Evolutionary conservation across 768 basidiomycete genomes (phyloP).

Genomic region (Hericium erinaceus): DNA sequence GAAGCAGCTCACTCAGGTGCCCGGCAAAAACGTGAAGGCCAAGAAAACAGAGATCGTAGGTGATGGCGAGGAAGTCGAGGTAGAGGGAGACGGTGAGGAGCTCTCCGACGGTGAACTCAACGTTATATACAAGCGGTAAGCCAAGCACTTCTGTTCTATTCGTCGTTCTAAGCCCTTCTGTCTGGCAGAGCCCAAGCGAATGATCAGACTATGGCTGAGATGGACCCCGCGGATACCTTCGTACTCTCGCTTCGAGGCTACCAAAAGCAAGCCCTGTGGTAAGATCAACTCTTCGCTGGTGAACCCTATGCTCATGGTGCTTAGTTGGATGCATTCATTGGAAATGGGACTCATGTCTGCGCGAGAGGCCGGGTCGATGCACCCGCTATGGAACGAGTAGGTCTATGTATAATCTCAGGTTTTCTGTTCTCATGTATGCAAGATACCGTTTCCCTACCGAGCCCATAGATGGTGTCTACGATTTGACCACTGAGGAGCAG

Average conservation of each 20-base stretch:
- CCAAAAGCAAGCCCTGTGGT: constrained; percentile 89
- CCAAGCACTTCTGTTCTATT: background rate
- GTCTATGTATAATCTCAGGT: constrained; percentile 16
- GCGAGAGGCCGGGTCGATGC: constrained; percentile 65
- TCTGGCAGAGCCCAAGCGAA: constrained; percentile 67
- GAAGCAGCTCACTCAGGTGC: constrained; percentile 30
- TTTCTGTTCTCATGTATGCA: constrained; percentile 6
- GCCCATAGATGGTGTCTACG: constrained; percentile 51
- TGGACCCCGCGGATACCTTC: constrained; percentile 76
- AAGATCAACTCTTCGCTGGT: constrained; percentile 15
- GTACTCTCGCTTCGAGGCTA: constrained; percentile 70
- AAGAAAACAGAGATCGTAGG: constrained; percentile 52
- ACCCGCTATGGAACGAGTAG: constrained; percentile 92
- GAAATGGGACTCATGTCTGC: constrained; percentile 69
- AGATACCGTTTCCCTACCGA: constrained; percentile 72
- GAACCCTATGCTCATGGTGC: background rate
- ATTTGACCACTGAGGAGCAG: constrained; percentile 71
- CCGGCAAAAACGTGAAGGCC: constrained; percentile 17
- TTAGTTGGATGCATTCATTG: constrained; percentile 85
- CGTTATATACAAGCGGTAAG: constrained; percentile 76
- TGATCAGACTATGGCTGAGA: constrained; percentile 66
- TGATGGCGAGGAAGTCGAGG: constrained; percentile 75
- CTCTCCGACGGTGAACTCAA: constrained; percentile 74
- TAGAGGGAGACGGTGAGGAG: constrained; percentile 72
- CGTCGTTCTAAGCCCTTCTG: background rate